Evolutionary conservation across 331 rosid species (phyloP), one percentile per base, ranked within the genome.

Genomic region (Rhamnella rubrinervis): DNA sequence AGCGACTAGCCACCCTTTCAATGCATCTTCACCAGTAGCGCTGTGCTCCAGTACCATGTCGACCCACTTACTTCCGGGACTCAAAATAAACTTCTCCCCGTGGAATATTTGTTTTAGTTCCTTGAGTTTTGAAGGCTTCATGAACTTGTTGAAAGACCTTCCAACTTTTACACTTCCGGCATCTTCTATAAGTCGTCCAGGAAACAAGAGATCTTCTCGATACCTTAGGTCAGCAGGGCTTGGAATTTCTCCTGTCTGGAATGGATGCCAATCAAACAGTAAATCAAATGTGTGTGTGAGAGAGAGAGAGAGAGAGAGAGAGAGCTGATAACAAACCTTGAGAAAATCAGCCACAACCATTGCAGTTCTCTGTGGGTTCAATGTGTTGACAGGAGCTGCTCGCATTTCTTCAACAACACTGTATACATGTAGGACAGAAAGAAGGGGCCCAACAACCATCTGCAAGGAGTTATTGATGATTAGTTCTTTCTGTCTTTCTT

Each of bases 1-100:
- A 67, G 97, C 93, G 57, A 92, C 96, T 39, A 92, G 80, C 96
- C 93, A 92, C 59, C 97, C 97, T 70, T 93, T 85, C 73, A 92
- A 75, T 61, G 93, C 97, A 71, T 92, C 96, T 78, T 89, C 93
- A 10, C 92, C 96, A 1, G 75, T 79, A 37, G 97, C 96, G 67
- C 74, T 80, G 51, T 84, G 80, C 84, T 87, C 88, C 81, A 92
- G 64, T 44, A 89, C 75, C 97, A 89, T 87, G 90, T 92, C 89
- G 26, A 84, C 81, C 77, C 87, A 82, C 58, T 80, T 80, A 44
- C 41, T 71, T 39, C 80, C 79, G 4, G 23, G 80, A 55, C 70
- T 84, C 68, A 92, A 66, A 61, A 92, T 67, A 79, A 92, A 92
- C 83, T 82, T 92, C 82, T 92, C 97, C 69, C 82, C 93, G 0